phyloP scores from a whole-genome alignment of 208 protist species.

The Vickermania spadyakhi region DNA sequence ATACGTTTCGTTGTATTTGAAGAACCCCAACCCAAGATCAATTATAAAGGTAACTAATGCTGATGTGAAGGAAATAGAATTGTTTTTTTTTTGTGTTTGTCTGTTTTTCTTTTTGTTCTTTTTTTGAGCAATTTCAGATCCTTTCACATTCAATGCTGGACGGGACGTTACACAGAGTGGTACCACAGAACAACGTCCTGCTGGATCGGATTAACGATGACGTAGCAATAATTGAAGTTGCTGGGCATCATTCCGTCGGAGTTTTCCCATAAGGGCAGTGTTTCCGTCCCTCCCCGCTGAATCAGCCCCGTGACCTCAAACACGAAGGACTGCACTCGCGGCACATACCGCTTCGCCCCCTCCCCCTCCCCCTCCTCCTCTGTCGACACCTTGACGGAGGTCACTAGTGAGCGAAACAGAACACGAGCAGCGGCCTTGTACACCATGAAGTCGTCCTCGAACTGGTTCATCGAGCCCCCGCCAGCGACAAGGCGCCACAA shows the following conservation, averaged over 20 bases:
- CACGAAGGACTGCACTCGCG: neutral
- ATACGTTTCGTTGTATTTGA: no score
- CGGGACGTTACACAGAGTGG: no score
- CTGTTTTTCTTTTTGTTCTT: no score
- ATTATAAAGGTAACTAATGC: no score
- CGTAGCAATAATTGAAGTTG: slow-evolving; percentile 63
- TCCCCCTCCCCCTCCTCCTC: slow-evolving; percentile 10
- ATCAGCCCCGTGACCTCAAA: neutral
- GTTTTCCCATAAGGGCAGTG: neutral
- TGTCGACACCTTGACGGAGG: slow-evolving; percentile 16
- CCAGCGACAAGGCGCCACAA: slow-evolving; percentile 60
- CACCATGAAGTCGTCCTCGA: slow-evolving; percentile 52
- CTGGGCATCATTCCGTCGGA: slow-evolving; percentile 26
- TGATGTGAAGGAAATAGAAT: no score
- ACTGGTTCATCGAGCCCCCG: slow-evolving; percentile 68
- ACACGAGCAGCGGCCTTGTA: slow-evolving; percentile 31
- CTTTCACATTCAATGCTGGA: no score
- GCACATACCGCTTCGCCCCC: slow-evolving; percentile 2
- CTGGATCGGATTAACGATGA: slow-evolving; percentile 33
- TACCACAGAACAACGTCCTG: slow-evolving; percentile 27
- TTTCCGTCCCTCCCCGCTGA: neutral
- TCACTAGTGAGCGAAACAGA: slow-evolving; percentile 36
- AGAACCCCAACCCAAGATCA: no score
- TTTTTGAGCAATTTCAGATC: no score
- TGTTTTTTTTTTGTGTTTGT: no score